Percentiles rank a stretch among this genome's conserved stretches.
phyloP scores from a whole-genome alignment of 2,329 filamentous ascomycete genomes.

The Ustulina deusta region DNA sequence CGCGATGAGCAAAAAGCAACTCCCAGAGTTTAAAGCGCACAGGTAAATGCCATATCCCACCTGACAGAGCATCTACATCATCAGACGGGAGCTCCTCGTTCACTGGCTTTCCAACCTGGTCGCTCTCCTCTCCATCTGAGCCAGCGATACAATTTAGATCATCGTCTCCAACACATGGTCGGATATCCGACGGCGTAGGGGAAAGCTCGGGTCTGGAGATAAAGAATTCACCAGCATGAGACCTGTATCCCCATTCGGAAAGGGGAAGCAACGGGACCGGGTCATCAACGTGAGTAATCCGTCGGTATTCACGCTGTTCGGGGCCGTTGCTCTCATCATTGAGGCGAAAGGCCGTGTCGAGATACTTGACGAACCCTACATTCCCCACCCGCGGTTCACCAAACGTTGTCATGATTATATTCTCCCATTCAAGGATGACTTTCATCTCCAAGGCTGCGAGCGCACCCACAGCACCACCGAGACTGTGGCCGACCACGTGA shows the following conservation, averaged over 20 bases:
- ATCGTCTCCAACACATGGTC: constrained; percentile 75
- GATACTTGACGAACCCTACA: constrained; percentile 63
- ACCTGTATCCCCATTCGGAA: constrained; percentile 85
- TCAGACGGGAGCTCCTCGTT: constrained; percentile 39
- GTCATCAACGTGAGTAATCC: constrained; percentile 87
- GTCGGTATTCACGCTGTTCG: constrained; percentile 68
- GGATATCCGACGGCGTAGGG: constrained; percentile 76
- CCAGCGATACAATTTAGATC: constrained; percentile 80
- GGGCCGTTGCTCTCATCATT: constrained; percentile 47
- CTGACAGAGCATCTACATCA: constrained; percentile 43
- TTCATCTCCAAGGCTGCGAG: constrained; percentile 87
- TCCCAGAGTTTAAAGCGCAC: constrained; percentile 84
- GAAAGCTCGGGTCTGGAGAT: constrained; percentile 79
- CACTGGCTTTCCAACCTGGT: constrained; percentile 37
- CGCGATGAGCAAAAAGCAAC: constrained; percentile 90
- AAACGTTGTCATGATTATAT: constrained; percentile 86
- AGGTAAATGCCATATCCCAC: constrained; percentile 69
- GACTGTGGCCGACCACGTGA: constrained; percentile 87
- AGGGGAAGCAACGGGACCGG: constrained; percentile 90
- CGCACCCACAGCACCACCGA: constrained; percentile 91
- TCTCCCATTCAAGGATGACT: constrained; percentile 76
- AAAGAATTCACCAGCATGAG: constrained; percentile 89
- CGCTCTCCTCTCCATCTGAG: constrained; percentile 56
- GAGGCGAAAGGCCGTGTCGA: constrained; percentile 66
- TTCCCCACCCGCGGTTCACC: constrained; percentile 83